Evolutionary conservation across 2,329 filamentous ascomycete genomes (phyloP), one percentile per base, ranked within the genome.

Genomic region (Claviceps sp.): DNA sequence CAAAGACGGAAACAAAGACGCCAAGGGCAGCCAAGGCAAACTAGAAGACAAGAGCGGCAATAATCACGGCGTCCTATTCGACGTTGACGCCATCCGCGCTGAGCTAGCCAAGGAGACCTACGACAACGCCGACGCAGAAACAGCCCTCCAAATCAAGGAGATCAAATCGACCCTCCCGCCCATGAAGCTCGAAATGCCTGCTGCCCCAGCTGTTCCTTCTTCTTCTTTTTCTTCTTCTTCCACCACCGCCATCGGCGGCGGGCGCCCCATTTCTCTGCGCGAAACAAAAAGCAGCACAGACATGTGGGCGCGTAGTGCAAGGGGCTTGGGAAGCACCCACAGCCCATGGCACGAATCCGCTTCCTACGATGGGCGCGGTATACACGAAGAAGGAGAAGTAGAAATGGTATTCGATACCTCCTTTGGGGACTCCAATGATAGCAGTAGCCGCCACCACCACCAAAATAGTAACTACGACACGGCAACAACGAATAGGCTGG

Each of bases 21-120:
- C 2, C 39, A 49, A 45, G 23, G 44, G 20, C n/a, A 54, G 53
- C 61, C 64, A 22, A 54, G 64, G 26, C 62, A 62, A 23, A 65
- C 66, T 42, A 51, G 74, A 74, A 16, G 73, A 72, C 37, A 56
- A 57, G 54, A 68, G 72, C 8, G 71, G 72, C 5, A 76, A 67
- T 52, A 82, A 79, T 59, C 71, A 72, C 43, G 78, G 79, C 37
- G 85, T 97, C 8, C 75, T 98, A 45, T 98, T 98, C 61, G 93
- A 98, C 61, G 81, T 98, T 46, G 93, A 98, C 60, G 93, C 93
- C 13, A 97, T 98, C 57, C 79, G 88, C 47, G 83, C 88, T 9
- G 87, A 94, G 61, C 72, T 98, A 37, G 87, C 87, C 29, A 80
- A 79, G 47, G 85, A 91, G 55, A 60, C 63, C 17, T 51, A 55